Conservation (phyloP, 2,329 filamentous ascomycete species). For the Xylariaceae sp. region DNA sequence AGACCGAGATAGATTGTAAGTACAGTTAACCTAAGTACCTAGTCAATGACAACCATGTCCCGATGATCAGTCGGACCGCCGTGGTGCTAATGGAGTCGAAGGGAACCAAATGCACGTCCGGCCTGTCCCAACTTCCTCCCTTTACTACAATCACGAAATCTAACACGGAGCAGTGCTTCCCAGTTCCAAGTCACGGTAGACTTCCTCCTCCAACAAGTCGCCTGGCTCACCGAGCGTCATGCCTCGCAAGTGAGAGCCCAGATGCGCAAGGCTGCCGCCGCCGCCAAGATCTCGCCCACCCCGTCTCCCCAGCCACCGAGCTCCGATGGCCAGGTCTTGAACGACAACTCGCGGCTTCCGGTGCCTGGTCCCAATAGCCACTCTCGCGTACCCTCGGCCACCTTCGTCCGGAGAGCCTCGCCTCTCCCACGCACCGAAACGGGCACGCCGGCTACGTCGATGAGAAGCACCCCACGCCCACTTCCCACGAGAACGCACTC, state of each 20-base stretch:
- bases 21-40: slow-evolving; percentile 7
- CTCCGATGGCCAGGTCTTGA: no score
- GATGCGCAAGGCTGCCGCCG: slow-evolving; percentile 68
- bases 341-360: no score
- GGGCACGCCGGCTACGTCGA: slow-evolving; percentile 38
- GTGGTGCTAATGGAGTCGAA: slow-evolving; percentile 32
- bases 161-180: slow-evolving; percentile 50
- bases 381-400: slow-evolving; percentile 48
- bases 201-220: slow-evolving; percentile 88
- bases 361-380: no score
- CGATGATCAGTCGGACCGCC: no score
- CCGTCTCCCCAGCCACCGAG: slow-evolving; percentile 53
- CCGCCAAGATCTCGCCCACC: slow-evolving; percentile 49
- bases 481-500: slow-evolving; percentile 45
- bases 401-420: slow-evolving; percentile 55
- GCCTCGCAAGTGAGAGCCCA: slow-evolving; percentile 85
- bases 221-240: slow-evolving; percentile 88
- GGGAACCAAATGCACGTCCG: slow-evolving; percentile 68
- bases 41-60: slow-evolving; percentile 4
- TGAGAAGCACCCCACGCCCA: slow-evolving; percentile 39
- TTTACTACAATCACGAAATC: slow-evolving; percentile 10
- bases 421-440: slow-evolving; percentile 45
- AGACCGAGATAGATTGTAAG: slow-evolving; percentile 83
- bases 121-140: slow-evolving; percentile 7
- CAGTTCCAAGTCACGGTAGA: slow-evolving; percentile 79